Conservation (phyloP, 768 basidiomycete genomes). For the Tephrocybe sp. region DNA sequence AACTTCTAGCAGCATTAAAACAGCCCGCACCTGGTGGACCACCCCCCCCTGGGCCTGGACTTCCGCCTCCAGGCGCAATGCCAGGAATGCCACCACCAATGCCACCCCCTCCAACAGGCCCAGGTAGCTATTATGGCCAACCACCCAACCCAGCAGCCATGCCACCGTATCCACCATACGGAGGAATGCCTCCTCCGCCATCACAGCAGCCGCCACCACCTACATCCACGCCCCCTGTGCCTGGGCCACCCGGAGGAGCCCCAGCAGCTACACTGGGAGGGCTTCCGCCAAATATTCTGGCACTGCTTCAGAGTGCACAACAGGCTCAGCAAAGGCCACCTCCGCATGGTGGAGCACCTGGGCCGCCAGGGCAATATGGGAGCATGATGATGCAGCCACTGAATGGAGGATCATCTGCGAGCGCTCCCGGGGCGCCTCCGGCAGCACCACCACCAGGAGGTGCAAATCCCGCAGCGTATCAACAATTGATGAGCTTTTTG, state of each 20-base stretch:
- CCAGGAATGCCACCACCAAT: constrained; percentile 35
- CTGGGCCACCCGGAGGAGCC: constrained; percentile 33
- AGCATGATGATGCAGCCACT: constrained; percentile 43
- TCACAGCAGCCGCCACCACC: constrained; percentile 19
- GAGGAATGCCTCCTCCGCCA: constrained; percentile 20
- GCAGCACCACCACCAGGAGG: constrained; percentile 40
- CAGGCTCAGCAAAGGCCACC: constrained; percentile 29
- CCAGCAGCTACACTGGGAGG: constrained; percentile 35
- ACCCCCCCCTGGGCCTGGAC: constrained; percentile 31
- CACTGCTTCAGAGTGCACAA: constrained; percentile 59
- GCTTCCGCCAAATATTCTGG: constrained; percentile 70
- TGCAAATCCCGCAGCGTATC: no score
- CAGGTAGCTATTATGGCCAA: constrained; percentile 44
- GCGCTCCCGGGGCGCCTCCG: constrained; percentile 37
- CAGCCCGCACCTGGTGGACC: constrained; percentile 52
- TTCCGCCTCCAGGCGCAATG: constrained; percentile 28
- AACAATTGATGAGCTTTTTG: constrained; percentile 70
- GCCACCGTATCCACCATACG: constrained; percentile 35
- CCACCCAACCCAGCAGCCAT: constrained; percentile 30
- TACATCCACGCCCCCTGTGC: constrained; percentile 36
- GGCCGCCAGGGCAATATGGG: constrained; percentile 31
- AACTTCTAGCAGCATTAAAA: constrained; percentile 80
- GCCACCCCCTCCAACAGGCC: constrained; percentile 30
- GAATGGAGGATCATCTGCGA: constrained; percentile 40
- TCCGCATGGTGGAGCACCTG: constrained; percentile 28